phyloP scores from a whole-genome alignment of 768 basidiomycete species.

The Lentinus tigrinus region DNA sequence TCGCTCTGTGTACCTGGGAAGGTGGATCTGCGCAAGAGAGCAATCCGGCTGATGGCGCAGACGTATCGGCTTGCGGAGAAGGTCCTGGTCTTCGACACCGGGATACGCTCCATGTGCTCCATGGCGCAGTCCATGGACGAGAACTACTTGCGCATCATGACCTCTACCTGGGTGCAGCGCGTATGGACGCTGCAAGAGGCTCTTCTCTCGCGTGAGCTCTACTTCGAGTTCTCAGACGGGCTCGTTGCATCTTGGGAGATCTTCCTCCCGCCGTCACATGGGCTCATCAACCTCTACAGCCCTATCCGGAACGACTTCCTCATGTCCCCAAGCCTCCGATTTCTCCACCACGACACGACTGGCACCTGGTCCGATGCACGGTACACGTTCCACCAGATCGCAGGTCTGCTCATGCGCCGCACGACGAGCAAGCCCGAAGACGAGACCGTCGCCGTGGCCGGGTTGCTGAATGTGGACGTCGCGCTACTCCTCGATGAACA shows the following conservation, averaged over 20 bases:
- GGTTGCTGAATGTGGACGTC: constrained; percentile 2
- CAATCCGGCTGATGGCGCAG: constrained; percentile 13
- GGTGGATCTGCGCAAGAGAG: not conserved
- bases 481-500: not conserved
- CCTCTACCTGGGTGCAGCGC: constrained; percentile 10
- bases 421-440: constrained; percentile 6
- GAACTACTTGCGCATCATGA: not conserved
- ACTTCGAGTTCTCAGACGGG: constrained; percentile 7
- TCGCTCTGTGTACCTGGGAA: constrained; percentile 2
- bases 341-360: not conserved
- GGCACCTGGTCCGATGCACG: no score
- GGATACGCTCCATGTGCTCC: constrained; percentile 4
- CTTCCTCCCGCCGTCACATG: not conserved
- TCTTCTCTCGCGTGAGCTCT: constrained; percentile 3
- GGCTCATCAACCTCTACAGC: not conserved
- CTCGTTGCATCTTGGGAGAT: not conserved
- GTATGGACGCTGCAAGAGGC: constrained; percentile 13
- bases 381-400: not conserved
- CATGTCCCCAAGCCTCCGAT: not conserved
- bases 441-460: constrained; percentile 3
- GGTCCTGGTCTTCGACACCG: constrained; percentile 12
- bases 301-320: not conserved
- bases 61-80: constrained; percentile 5
- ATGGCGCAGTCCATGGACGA: not conserved
- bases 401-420: not conserved